Conservation (phyloP, 495 filamentous ascomycete species). For the Neurospora tetraspora region DNA sequence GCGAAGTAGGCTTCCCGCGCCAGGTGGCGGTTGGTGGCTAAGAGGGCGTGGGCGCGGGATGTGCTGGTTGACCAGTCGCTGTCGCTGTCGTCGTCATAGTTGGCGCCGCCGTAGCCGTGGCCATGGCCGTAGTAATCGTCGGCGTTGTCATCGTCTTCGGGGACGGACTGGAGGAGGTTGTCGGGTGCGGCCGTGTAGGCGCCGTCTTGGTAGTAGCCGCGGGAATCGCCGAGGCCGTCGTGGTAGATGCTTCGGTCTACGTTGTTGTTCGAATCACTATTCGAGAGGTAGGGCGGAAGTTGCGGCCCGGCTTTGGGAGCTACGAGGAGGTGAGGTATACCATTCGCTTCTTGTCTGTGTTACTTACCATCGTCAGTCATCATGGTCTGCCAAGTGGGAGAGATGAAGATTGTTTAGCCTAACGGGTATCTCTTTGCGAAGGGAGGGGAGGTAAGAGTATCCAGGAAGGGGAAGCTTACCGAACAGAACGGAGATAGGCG, state of each 20-base stretch:
- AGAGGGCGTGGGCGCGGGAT: conserved; percentile 12
- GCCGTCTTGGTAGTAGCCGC: conserved; percentile 60
- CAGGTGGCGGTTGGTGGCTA: conserved; percentile 40
- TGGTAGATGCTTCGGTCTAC: conserved; percentile 33
- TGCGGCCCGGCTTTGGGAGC: conserved; percentile 42
- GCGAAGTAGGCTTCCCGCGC: conserved; percentile 50
- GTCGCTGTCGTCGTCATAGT: not conserved
- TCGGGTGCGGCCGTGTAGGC: conserved; percentile 52
- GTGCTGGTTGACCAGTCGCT: conserved; percentile 2
- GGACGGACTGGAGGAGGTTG: not conserved
- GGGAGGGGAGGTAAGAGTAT: conserved; percentile 5
- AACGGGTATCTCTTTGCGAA: conserved; percentile 1
- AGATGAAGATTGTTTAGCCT: conserved; percentile 21
- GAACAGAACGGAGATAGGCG: conserved; percentile 68
- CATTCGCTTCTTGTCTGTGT: conserved; percentile 59
- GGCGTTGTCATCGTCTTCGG: conserved; percentile 5
- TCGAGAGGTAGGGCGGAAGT: conserved; percentile 21
- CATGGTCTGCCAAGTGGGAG: conserved; percentile 12
- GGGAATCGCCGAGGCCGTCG: conserved; percentile 33
- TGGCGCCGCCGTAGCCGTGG: conserved; percentile 4
- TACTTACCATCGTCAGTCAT: conserved; percentile 34
- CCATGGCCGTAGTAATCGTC: conserved; percentile 2
- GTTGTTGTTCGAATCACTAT: conserved; percentile 16
- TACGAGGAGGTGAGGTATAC: conserved; percentile 55
- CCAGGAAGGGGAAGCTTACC: conserved; percentile 44